These are phyloP conservation scores for Herpetomonas muscarum DNA, from an alignment of 208 protist species.

Conservation along the genomic window DNA sequence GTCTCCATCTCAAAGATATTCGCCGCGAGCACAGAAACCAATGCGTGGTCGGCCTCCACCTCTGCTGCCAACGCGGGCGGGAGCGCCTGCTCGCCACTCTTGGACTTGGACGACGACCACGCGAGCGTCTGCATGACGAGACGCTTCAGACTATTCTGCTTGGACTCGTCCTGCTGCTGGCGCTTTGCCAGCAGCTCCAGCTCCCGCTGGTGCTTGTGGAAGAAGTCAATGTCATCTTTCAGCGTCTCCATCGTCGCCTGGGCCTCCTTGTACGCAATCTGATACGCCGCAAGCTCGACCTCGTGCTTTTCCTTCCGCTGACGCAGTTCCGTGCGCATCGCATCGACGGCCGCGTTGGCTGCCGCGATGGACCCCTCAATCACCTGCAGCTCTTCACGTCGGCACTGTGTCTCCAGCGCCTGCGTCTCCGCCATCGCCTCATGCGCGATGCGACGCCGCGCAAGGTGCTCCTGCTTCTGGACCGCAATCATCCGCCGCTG, in stretches of 20 bases:
- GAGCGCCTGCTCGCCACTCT: background rate
- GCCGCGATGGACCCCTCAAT: conserved; percentile 27
- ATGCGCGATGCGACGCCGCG: conserved; percentile 15
- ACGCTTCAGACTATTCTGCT: conserved; percentile 25
- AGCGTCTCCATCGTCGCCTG: conserved; percentile 55
- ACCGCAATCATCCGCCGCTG: conserved; percentile 18
- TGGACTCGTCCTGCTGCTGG: conserved; percentile 29
- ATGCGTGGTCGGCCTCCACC: conserved; percentile 3
- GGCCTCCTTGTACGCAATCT: conserved; percentile 73
- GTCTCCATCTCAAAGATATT: conserved; percentile 9
- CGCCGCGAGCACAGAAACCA: conserved; percentile 6
- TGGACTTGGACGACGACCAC: conserved; percentile 8
- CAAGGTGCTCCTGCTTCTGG: conserved; percentile 25
- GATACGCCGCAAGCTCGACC: conserved; percentile 59
- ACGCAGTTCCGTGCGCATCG: conserved; percentile 23
- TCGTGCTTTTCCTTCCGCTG: conserved; percentile 37
- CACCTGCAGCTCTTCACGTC: conserved; percentile 26
- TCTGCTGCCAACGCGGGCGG: conserved; percentile 7
- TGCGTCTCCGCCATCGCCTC: conserved; percentile 17
- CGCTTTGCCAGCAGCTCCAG: conserved; percentile 34
- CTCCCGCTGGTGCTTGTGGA: conserved; percentile 23
- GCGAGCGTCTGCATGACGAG: conserved; percentile 21
- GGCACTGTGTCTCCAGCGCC: conserved; percentile 20
- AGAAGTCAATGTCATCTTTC: conserved; percentile 23
- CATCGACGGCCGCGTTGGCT: conserved; percentile 15